Evolutionary conservation across 1,284 basidiomycete genomes (phyloP).

Genomic region (Boletus hoseneyae): DNA sequence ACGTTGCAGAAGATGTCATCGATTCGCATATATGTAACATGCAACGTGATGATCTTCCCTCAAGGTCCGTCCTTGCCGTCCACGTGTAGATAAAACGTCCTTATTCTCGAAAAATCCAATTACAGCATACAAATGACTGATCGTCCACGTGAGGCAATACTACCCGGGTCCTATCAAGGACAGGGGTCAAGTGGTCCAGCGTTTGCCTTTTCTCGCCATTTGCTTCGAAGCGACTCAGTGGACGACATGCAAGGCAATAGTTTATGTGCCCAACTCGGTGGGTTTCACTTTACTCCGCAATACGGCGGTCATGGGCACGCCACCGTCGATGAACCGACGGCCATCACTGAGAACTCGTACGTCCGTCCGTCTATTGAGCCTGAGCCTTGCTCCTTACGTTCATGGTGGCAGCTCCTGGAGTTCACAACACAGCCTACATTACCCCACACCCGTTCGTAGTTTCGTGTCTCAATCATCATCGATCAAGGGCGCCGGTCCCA

Average conservation of each 20-base stretch:
- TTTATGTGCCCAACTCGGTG: conserved; percentile 23
- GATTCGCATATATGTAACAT: conserved; percentile 25
- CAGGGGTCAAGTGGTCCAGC: conserved; percentile 16
- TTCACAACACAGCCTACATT: conserved; percentile 24
- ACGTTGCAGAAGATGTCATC: conserved; percentile 33
- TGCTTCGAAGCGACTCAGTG: conserved; percentile 14
- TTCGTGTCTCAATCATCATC: conserved; percentile 18
- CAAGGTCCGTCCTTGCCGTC: conserved; percentile 30
- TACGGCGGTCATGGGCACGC: conserved; percentile 13
- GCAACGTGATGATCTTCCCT: conserved; percentile 35
- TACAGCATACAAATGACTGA: conserved; percentile 20
- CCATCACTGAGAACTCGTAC: conserved; percentile 28
- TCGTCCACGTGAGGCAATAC: conserved; percentile 24
- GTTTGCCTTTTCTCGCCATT: conserved; percentile 11
- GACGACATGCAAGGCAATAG: conserved; percentile 26
- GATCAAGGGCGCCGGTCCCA: conserved; percentile 12
- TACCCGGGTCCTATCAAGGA: conserved; percentile 23
- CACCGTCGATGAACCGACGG: conserved; percentile 25
- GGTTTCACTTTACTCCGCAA: conserved; percentile 26
- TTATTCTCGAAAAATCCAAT: conserved; percentile 21
- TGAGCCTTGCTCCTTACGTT: conserved; percentile 24
- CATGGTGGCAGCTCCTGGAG: conserved; percentile 26
- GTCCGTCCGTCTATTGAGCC: conserved; percentile 14
- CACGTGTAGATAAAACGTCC: conserved; percentile 23
- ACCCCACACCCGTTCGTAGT: conserved; percentile 23